phyloP scores from a whole-genome alignment of 164 flowering plant genomes.

The Euptelea pleiosperma region DNA sequence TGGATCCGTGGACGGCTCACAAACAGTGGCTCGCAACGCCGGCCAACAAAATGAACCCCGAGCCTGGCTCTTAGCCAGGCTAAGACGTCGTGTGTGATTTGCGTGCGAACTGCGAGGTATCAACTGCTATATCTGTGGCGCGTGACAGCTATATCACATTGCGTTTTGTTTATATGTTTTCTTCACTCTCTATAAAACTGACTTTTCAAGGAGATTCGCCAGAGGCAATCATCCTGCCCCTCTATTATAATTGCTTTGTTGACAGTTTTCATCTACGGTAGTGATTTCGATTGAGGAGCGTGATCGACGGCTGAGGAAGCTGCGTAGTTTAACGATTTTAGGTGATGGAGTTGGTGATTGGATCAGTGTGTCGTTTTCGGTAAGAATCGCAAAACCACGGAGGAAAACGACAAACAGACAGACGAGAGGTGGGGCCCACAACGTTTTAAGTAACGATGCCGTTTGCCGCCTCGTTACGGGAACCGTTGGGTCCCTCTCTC shows the following conservation, averaged over 20 bases:
- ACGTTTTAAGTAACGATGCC: conserved; percentile 3
- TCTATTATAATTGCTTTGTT: neutral
- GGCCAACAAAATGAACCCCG: too few relatives aligned
- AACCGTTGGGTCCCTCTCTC: conserved; percentile 10
- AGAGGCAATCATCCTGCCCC: conserved; percentile 3
- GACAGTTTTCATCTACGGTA: neutral
- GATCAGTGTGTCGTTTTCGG: neutral
- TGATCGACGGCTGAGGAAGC: neutral
- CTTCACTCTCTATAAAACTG: too few relatives aligned
- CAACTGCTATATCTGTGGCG: too few relatives aligned
- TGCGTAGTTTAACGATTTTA: neutral
- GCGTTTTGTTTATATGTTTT: too few relatives aligned
- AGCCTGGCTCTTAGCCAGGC: too few relatives aligned
- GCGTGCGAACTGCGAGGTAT: too few relatives aligned
- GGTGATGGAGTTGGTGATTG: neutral
- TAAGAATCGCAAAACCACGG: neutral
- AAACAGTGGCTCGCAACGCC: too few relatives aligned
- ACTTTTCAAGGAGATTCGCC: conserved; percentile 11
- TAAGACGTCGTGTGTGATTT: too few relatives aligned
- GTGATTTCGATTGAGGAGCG: neutral
- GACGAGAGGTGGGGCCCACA: neutral
- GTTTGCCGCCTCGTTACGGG: conserved; percentile 17
- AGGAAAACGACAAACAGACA: conserved; percentile 6
- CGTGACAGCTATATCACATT: too few relatives aligned
- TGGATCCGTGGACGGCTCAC: too few relatives aligned